phyloP scores from a whole-genome alignment of 345 rosid genomes.

The Toxicodendron radicans region DNA sequence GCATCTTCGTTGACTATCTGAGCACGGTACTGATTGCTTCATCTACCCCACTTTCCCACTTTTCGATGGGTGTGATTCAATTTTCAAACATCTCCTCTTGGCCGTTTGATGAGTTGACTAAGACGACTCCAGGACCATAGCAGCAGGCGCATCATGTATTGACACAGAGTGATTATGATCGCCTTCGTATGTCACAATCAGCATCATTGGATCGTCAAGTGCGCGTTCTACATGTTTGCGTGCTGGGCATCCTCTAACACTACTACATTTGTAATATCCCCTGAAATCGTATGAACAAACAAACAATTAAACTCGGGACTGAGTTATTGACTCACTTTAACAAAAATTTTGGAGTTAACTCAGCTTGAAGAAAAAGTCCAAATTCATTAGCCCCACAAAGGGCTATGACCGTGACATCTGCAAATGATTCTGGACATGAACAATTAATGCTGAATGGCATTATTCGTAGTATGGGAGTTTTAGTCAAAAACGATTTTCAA shows the following conservation, averaged over 20 bases:
- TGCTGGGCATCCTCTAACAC: slow-evolving; percentile 87
- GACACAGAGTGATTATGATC: slow-evolving; percentile 65
- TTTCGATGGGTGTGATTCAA: slow-evolving; percentile 9
- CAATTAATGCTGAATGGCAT: slow-evolving; percentile 10
- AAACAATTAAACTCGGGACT: neutral
- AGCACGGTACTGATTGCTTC: slow-evolving; percentile 2
- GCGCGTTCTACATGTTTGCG: slow-evolving; percentile 95
- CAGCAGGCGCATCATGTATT: slow-evolving; percentile 32
- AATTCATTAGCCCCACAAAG: slow-evolving; percentile 1
- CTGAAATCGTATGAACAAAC: slow-evolving; percentile 25
- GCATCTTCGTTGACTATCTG: slow-evolving; percentile 29
- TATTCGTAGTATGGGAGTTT: neutral
- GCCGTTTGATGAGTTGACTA: slow-evolving; percentile 29
- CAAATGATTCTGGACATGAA: neutral
- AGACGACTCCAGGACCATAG: slow-evolving; percentile 62
- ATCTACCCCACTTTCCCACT: neutral
- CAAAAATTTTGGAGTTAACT: slow-evolving; percentile 20
- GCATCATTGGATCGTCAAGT: slow-evolving; percentile 70
- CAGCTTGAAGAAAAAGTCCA: slow-evolving; percentile 21
- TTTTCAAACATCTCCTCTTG: neutral
- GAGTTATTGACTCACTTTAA: neutral
- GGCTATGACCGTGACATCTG: neutral
- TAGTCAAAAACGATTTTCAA: slow-evolving; percentile 6
- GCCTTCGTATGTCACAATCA: slow-evolving; percentile 85
- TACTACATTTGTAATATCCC: slow-evolving; percentile 95